These are phyloP conservation scores for Tuber microsphaerosporum DNA, from an alignment of 495 filamentous ascomycete species.

Conservation along the genomic window DNA sequence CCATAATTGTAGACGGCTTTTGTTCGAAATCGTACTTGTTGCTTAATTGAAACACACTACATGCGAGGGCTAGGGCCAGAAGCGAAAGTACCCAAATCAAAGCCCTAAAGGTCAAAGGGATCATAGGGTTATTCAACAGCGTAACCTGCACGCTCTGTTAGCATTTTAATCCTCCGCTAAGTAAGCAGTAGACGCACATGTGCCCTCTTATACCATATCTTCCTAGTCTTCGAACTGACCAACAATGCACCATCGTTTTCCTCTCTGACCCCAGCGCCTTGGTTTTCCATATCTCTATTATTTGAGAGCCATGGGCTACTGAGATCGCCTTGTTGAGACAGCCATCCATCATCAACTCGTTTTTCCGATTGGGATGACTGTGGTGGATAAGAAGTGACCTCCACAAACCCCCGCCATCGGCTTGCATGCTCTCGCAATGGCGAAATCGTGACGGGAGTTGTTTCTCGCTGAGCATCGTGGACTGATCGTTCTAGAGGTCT, in stretches of 20 bases:
- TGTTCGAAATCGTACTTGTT: conserved; percentile 42
- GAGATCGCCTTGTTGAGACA: conserved; percentile 46
- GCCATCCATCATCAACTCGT: conserved; percentile 53
- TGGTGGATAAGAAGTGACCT: conserved; percentile 51
- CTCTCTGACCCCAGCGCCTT: conserved; percentile 43
- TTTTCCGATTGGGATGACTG: conserved; percentile 47
- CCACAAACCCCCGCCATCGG: conserved; percentile 57
- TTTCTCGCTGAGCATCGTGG: conserved; percentile 41
- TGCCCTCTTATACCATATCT: conserved; percentile 52
- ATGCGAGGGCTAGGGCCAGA: conserved; percentile 71
- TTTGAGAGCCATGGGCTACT: conserved; percentile 52
- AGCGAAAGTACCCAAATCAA: conserved; percentile 76
- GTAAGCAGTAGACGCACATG: conserved; percentile 41
- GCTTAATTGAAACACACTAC: conserved; percentile 61
- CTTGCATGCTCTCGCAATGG: conserved; percentile 46
- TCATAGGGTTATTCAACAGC: conserved; percentile 71
- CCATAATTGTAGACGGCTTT: conserved; percentile 72
- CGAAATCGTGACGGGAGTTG: conserved; percentile 37
- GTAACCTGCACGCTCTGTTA: conserved; percentile 45
- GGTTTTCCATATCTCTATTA: conserved; percentile 48
- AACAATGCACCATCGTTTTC: conserved; percentile 31
- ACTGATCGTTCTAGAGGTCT: conserved; percentile 39
- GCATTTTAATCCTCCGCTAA: conserved; percentile 7
- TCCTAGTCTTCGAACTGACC: conserved; percentile 42
- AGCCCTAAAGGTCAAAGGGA: conserved; percentile 75